A percentile compares a stretch with the other conserved stretches of the same genome.
phyloP scores from a whole-genome alignment of 441 rosid genomes.

The Pelargonium fulgidum region DNA sequence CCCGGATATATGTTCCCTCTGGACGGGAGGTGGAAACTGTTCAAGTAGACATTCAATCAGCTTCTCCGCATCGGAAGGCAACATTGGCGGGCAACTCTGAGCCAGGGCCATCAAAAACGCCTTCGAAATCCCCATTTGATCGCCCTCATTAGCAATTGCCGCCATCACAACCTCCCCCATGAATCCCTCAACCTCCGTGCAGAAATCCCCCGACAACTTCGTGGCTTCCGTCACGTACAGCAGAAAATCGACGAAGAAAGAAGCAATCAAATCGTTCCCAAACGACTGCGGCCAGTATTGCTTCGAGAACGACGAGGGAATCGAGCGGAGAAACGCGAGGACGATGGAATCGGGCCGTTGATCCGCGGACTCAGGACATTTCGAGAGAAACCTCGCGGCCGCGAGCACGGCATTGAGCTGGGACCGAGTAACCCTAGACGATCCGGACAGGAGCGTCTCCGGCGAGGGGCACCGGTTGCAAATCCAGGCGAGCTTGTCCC shows the following conservation, averaged over 20 bases:
- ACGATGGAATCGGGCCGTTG: conserved; percentile 53
- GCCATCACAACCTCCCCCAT: conserved; percentile 57
- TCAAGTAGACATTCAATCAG: conserved; percentile 58
- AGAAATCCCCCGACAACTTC: conserved; percentile 49
- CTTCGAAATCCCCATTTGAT: conserved; percentile 43
- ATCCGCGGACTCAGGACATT: conserved; percentile 39
- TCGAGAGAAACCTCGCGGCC: conserved; percentile 64
- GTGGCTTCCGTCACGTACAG: conserved; percentile 48
- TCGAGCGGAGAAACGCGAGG: conserved; percentile 55
- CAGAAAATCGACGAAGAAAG: conserved; percentile 59
- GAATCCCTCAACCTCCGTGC: conserved; percentile 52
- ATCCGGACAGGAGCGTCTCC: conserved; percentile 46
- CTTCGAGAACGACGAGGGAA: conserved; percentile 59
- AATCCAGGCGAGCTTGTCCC: conserved; percentile 75
- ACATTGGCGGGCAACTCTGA: conserved; percentile 60
- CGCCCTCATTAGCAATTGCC: conserved; percentile 34
- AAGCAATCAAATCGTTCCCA: conserved; percentile 40
- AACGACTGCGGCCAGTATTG: conserved; percentile 91
- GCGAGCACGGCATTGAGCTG: conserved; percentile 87
- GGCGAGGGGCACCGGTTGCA: conserved; percentile 87
- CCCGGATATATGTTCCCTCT: background rate
- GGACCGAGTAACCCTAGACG: conserved; percentile 67
- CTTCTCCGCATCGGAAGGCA: conserved; percentile 55
- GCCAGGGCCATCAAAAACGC: conserved; percentile 63
- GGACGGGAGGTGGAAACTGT: conserved; percentile 35